Evolutionary conservation across 306 rosid species (phyloP).

Genomic region (Clitoria ternatea): DNA sequence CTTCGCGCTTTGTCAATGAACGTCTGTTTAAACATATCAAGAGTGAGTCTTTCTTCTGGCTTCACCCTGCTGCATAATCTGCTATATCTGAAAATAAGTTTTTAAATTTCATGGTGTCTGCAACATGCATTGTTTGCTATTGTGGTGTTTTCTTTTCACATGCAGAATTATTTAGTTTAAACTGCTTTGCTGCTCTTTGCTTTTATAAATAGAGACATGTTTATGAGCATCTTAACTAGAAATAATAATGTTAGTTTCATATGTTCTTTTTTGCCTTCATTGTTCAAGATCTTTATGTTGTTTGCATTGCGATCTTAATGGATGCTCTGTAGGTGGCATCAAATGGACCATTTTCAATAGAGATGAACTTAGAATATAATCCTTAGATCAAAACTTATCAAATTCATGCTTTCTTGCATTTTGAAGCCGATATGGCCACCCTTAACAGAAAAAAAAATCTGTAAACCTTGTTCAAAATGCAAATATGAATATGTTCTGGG

Average conservation of each 20-base stretch:
- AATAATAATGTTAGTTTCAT: too few relatives aligned
- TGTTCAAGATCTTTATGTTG: neutral
- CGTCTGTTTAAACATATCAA: constrained; percentile 58
- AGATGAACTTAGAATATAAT: too few relatives aligned
- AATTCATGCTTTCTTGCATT: too few relatives aligned
- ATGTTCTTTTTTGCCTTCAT: neutral
- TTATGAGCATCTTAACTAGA: neutral
- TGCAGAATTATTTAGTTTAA: neutral
- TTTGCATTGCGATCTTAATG: neutral
- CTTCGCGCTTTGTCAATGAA: constrained; percentile 71
- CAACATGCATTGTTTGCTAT: neutral
- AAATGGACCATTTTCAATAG: too few relatives aligned
- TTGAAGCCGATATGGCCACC: too few relatives aligned
- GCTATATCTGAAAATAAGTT: neutral
- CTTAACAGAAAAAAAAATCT: too few relatives aligned
- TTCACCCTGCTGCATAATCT: neutral
- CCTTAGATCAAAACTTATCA: too few relatives aligned
- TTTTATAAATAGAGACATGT: too few relatives aligned
- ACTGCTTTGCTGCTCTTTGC: neutral
- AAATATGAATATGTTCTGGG: neutral
- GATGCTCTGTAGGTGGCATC: neutral
- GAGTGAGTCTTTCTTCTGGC: constrained; percentile 50
- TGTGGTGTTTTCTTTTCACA: neutral
- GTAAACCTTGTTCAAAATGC: neutral
- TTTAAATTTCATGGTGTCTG: neutral